Percentiles rank a stretch among this genome's conserved stretches.
Conservation (phyloP, 495 filamentous ascomycete genomes). For the Hypoxylon fuscum region DNA sequence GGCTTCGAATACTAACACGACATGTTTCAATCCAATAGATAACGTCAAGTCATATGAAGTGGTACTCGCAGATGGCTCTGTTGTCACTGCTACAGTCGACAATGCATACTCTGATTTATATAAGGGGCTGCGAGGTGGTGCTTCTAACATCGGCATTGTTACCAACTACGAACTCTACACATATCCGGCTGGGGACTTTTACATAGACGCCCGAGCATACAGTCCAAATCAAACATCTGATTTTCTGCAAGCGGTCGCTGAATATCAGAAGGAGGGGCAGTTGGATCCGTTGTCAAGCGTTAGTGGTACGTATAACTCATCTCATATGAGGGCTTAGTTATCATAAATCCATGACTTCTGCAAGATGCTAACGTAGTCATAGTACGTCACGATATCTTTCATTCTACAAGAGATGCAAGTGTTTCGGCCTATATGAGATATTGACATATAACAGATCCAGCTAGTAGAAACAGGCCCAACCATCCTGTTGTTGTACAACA, state of each 20-base stretch:
- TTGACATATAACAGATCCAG: slow-evolving; percentile 26
- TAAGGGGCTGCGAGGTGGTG: slow-evolving; percentile 54
- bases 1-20: no score
- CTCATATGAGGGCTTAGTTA: neutral
- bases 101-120: slow-evolving; percentile 49
- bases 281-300: slow-evolving; percentile 20
- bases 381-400: slow-evolving; percentile 18
- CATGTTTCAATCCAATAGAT: no score
- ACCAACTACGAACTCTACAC: slow-evolving; percentile 58
- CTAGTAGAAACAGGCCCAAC: slow-evolving; percentile 22
- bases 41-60: slow-evolving; percentile 64
- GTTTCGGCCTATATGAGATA: neutral
- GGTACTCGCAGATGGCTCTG: slow-evolving; percentile 63
- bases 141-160: slow-evolving; percentile 59
- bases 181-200: slow-evolving; percentile 43
- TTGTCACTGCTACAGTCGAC: slow-evolving; percentile 56
- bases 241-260: slow-evolving; percentile 29
- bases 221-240: slow-evolving; percentile 26
- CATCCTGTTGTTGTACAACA: slow-evolving; percentile 26
- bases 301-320: slow-evolving; percentile 23
- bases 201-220: slow-evolving; percentile 32
- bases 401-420: neutral
- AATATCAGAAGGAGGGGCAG: slow-evolving; percentile 35
- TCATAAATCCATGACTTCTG: neutral
- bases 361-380: slow-evolving; percentile 17